Evolutionary conservation across 164 flowering plant genomes (phyloP), one percentile per base, ranked within the genome.

Genomic region (Aristolochia fimbriata): DNA sequence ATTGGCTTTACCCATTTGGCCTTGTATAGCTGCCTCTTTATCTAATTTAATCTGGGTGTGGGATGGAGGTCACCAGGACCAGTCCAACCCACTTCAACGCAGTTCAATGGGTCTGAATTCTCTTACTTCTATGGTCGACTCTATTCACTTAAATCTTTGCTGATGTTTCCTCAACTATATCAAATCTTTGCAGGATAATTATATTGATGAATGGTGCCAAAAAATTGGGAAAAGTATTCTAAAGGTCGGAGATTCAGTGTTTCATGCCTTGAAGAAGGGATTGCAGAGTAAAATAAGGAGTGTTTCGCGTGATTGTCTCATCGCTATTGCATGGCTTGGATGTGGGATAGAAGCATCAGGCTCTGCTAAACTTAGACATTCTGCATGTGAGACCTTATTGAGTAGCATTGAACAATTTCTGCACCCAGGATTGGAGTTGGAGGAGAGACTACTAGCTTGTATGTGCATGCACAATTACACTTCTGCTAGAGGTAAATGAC

Each of bases 371-470:
- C 33, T 80, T 43, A 78, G 76, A 73, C 55, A 71, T 72, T 65
- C 79, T 25, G 85, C 86, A 11, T 74, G 80, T 67, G 87, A 83
- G 63, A 80, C 75, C 30, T 59, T 88, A 60, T 67, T 88, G 4
- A 60, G 48, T 69, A 78, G 74, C 56, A 62, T 83, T 25, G 75
- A 81, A 71, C 79, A 63, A 57, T 81, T 73, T 62, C 65, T 88
- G 69, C 87, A 80, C 73, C 92, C 96, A 43, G 92, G 92, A 51
- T 31, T 63, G 14, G 88, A 88, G 53, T 76, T 88, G 62, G 92
- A 88, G 61, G 88, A 88, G 65, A 74, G 92, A 72, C 73, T 88
- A 65, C 70, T 88, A 51, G 92, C 90, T 24, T 84, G 92, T 72
- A 54, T 81, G 11, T 78, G 83, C 69, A 62, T 88, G 37, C 86